Conservation (phyloP, 2,329 filamentous ascomycete genomes). For the Neodidymelliopsis sp. region DNA sequence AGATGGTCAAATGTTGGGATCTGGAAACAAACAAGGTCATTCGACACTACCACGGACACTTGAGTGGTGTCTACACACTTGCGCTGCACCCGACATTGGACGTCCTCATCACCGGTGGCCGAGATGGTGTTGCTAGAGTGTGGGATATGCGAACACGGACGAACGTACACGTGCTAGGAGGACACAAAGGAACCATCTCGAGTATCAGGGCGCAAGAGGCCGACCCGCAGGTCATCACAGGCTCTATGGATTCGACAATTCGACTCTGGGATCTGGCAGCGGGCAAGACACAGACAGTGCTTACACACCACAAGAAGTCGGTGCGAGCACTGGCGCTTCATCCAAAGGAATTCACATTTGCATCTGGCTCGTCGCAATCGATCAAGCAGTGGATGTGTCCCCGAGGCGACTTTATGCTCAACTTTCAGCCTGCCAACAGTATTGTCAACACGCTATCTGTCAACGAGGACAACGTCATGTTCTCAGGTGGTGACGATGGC, state of each 20-base stretch:
- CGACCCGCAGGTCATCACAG: conserved; percentile 92
- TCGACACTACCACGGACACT: conserved; percentile 89
- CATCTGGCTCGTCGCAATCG: conserved; percentile 85
- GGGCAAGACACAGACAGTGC: conserved; percentile 92
- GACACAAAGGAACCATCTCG: conserved; percentile 89
- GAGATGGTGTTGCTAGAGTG: conserved; percentile 91
- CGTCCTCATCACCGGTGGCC: conserved; percentile 90
- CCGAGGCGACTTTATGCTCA: conserved; percentile 98
- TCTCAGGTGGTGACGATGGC: conserved; percentile 94
- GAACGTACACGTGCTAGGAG: conserved; percentile 91
- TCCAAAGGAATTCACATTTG: conserved; percentile 95
- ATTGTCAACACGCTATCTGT: conserved; percentile 95
- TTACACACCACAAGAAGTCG: conserved; percentile 99
- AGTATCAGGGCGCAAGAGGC: conserved; percentile 93
- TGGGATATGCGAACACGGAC: conserved; percentile 97
- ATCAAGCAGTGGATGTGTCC: conserved; percentile 99
- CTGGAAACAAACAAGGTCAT: conserved; percentile 96
- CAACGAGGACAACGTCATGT: conserved; percentile 94
- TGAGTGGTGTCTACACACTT: conserved; percentile 94
- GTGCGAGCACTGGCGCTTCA: conserved; percentile 85
- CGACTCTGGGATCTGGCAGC: conserved; percentile 91
- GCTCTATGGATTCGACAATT: conserved; percentile 76
- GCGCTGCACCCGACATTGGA: conserved; percentile 94
- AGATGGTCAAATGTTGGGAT: conserved; percentile 99
- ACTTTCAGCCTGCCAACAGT: conserved; percentile 94